Conservation (phyloP, 1,139 yeast species). For the Saccharomyces hybrid region DNA sequence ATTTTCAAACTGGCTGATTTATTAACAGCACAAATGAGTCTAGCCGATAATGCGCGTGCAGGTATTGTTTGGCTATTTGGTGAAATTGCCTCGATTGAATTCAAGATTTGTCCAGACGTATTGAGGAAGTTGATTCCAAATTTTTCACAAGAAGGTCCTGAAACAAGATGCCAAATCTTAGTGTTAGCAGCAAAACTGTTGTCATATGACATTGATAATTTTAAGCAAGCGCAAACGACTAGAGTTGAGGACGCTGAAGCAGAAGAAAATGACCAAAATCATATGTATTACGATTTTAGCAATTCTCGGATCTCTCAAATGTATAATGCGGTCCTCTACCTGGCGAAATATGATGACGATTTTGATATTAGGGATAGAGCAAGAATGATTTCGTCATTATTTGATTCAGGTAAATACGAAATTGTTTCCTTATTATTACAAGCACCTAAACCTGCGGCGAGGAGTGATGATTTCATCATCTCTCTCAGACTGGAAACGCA, state of each 20-base stretch:
- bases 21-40: slow-evolving; percentile 13
- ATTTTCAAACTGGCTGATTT: slow-evolving; percentile 37
- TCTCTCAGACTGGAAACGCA: neutral
- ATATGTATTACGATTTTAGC: slow-evolving; percentile 26
- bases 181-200: slow-evolving; percentile 68
- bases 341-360: slow-evolving; percentile 67
- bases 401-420: slow-evolving; percentile 38
- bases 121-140: slow-evolving; percentile 49
- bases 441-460: slow-evolving; percentile 61
- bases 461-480: neutral
- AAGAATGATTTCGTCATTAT: slow-evolving; percentile 54
- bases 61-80: slow-evolving; percentile 90
- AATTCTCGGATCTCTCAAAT: slow-evolving; percentile 44
- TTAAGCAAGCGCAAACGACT: slow-evolving; percentile 17
- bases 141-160: slow-evolving; percentile 49
- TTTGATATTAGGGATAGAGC: slow-evolving; percentile 84
- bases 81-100: slow-evolving; percentile 50
- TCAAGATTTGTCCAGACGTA: slow-evolving; percentile 70
- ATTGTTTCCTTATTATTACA: slow-evolving; percentile 73
- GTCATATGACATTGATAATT: slow-evolving; percentile 44
- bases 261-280: neutral
- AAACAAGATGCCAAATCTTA: slow-evolving; percentile 64
- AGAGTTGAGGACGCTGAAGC: slow-evolving; percentile 14
- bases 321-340: slow-evolving; percentile 54
- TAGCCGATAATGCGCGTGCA: slow-evolving; percentile 53